phyloP scores from a whole-genome alignment of 2,329 filamentous ascomycete species.

The Clonostachys byssicola region DNA sequence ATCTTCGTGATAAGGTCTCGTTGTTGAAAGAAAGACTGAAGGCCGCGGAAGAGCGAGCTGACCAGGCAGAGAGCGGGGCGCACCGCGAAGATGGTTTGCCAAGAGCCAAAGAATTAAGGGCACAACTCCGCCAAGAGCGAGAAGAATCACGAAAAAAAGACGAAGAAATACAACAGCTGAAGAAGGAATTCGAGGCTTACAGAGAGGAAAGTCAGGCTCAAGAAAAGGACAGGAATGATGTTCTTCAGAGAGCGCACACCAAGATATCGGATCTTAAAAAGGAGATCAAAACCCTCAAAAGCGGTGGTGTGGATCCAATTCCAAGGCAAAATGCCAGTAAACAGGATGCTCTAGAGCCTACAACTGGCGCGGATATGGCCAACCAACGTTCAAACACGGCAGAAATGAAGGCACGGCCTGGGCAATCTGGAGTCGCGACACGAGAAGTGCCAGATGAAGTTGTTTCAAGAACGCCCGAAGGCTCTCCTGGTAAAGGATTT shows the following conservation, averaged over 20 bases:
- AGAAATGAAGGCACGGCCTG: not conserved
- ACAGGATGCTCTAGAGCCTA: not conserved
- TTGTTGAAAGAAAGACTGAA: constrained; percentile 46
- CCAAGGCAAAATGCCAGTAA: constrained; percentile 2
- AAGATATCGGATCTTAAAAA: constrained; percentile 53
- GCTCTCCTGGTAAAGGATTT: not conserved
- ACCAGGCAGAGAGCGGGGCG: constrained; percentile 24
- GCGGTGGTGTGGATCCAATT: constrained; percentile 8
- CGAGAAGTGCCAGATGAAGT: not conserved
- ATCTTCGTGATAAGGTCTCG: constrained; percentile 48
- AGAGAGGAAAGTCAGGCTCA: constrained; percentile 48
- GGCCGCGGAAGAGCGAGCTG: constrained; percentile 37
- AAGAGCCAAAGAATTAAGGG: constrained; percentile 28
- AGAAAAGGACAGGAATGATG: constrained; percentile 50
- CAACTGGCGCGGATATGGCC: not conserved
- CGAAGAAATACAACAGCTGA: constrained; percentile 41
- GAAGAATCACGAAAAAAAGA: constrained; percentile 43
- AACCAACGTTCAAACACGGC: not conserved
- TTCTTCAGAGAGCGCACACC: constrained; percentile 50
- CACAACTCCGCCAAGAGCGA: constrained; percentile 34
- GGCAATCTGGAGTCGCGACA: not conserved
- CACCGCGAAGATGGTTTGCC: constrained; percentile 6
- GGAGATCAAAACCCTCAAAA: constrained; percentile 42
- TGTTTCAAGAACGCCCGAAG: not conserved
- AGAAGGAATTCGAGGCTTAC: constrained; percentile 47